Base-by-base conservation (phyloP, 352 stramenopile species). In the Albugo candida region DNA sequence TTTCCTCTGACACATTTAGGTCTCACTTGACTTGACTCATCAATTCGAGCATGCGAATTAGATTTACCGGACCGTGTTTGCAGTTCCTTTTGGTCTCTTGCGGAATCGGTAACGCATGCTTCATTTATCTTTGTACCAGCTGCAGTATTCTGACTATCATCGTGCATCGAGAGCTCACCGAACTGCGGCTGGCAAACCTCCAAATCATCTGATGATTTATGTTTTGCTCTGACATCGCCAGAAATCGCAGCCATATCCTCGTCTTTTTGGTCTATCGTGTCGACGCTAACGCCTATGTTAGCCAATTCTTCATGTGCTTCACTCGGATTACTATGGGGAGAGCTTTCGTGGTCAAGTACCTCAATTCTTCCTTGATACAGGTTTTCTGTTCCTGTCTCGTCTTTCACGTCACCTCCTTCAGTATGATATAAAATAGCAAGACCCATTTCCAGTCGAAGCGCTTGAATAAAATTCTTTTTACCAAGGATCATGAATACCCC, bases 401-500 rank as follows among this genome's bases (percentile, higher is more conserved):
- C 52, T 4, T 11, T 37, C 46, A 16, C 70, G 13, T 34, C 51
- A 40, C 51, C 47, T 14, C 67, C 56, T 1, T 55, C 53, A 0
- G 48, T 13, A 41, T 91, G 82, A 61, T 96, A 96, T 5, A 96
- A 58, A 37, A 96, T 74, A 2, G 67, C 83, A 24, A 95, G 70
- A 0, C 86, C 83, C 71, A 96, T 91, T 53, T 96, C 87, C 40
- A 96, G 59, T 13, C 79, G 60, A 17, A 70, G 83, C 17, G 83
- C 77, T 31, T 81, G 81, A 17, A 96, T 83, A 54, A 83, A 96
- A 63, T 96, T 95, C 62, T 96, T 96, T 64, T 93, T 94, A 48
- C 87, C 87, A 1, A 84, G 75, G 24, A 96, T 84, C 92, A 99
- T 98, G 61, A 99, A 99, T 35, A 73, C 94, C 35, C 95, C 95